A percentile compares a stretch with the other conserved stretches of the same genome.
Conservation (phyloP, 2,329 filamentous ascomycete genomes). For the Pseudogymnoascus sp. region DNA sequence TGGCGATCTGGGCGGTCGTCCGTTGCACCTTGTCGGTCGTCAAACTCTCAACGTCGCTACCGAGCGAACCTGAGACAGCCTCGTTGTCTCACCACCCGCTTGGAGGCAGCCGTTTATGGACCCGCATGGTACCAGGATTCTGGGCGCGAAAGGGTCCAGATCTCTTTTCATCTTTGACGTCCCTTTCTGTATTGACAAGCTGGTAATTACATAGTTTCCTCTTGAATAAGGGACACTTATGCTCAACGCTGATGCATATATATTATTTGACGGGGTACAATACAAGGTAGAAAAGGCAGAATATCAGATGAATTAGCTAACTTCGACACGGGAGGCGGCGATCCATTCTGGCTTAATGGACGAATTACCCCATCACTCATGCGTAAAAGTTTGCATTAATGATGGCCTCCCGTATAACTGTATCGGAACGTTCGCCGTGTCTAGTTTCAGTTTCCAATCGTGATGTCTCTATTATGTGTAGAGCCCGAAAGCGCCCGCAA, state of each 20-base stretch:
- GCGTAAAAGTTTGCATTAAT: slow-evolving; percentile 3
- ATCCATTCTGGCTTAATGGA: neutral
- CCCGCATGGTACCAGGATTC: neutral
- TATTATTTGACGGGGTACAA: neutral
- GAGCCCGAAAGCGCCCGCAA: neutral
- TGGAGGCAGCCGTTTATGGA: slow-evolving; percentile 73
- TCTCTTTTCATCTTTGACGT: neutral
- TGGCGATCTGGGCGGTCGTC: neutral
- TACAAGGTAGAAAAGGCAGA: too few relatives aligned
- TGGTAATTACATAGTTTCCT: neutral
- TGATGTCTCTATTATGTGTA: neutral
- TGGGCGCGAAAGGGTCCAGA: neutral
- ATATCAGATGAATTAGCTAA: neutral
- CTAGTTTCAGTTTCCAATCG: neutral
- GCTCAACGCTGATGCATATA: neutral
- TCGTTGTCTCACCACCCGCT: neutral
- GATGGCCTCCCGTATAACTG: neutral
- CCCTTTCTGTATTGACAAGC: neutral
- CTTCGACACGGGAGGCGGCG: neutral
- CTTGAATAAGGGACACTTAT: neutral
- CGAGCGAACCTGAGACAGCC: slow-evolving; percentile 1
- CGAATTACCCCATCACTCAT: neutral
- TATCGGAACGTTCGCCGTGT: neutral
- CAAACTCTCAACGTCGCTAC: slow-evolving; percentile 6
- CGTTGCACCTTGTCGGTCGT: neutral